Conservation (phyloP, 768 basidiomycete species). For the Kwoniella sp. region DNA sequence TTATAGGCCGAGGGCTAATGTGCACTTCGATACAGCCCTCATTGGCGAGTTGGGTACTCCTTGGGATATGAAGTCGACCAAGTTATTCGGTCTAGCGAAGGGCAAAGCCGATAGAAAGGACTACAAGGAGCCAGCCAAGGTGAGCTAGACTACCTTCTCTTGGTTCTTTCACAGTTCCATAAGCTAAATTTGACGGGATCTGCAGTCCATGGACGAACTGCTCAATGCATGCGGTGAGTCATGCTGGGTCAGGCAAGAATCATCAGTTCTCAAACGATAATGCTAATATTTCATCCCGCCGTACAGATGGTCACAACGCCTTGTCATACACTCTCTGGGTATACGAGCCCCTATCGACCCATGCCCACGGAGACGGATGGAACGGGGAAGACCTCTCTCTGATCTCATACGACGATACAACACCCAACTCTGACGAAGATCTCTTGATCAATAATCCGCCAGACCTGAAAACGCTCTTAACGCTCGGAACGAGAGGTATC, state of each 20-base stretch:
- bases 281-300: too few species aligned
- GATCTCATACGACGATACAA: slow-evolving; percentile 46
- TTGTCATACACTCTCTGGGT: slow-evolving; percentile 86
- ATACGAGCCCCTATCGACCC: slow-evolving; percentile 68
- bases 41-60: slow-evolving; percentile 68
- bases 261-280: too few species aligned
- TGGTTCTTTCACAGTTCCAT: neutral
- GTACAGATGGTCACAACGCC: slow-evolving; percentile 74
- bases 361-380: slow-evolving; percentile 91
- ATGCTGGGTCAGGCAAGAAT: slow-evolving; percentile 52
- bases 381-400: slow-evolving; percentile 54
- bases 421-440: slow-evolving; percentile 19
- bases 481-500: slow-evolving; percentile 73
- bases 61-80: slow-evolving; percentile 85
- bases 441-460: slow-evolving; percentile 27
- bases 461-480: slow-evolving; percentile 34
- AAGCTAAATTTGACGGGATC: neutral
- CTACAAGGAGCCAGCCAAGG: slow-evolving; percentile 44
- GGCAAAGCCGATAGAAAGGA: slow-evolving; percentile 42
- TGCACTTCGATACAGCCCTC: slow-evolving; percentile 51
- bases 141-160: slow-evolving; percentile 5
- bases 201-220: slow-evolving; percentile 39
- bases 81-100: slow-evolving; percentile 59
- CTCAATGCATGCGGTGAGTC: slow-evolving; percentile 64
- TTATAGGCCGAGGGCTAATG: neutral